A percentile compares a stretch with the other conserved stretches of the same genome.
Conservation (phyloP, 176 grass and related monocot species). For the Ensete glaucum region DNA sequence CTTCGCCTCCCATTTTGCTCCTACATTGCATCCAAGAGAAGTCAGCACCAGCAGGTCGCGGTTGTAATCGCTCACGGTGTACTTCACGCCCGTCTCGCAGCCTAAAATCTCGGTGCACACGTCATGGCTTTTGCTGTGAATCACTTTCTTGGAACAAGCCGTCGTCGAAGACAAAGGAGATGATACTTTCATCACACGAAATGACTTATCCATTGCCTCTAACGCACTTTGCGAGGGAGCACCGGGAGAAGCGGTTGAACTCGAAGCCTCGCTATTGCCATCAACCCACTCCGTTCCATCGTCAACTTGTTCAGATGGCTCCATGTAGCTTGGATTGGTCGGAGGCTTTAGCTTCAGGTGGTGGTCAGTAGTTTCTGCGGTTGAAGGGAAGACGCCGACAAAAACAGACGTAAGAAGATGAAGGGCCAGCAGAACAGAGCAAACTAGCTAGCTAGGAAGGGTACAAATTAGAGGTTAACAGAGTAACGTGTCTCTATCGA, state of each 20-base stretch:
- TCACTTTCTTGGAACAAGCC: too few relatives aligned
- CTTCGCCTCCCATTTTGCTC: constrained; percentile 11
- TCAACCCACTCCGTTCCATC: too few relatives aligned
- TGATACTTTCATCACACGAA: constrained; percentile 12
- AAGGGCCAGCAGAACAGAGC: constrained; percentile 10
- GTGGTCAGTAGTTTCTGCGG: too few relatives aligned
- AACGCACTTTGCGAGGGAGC: too few relatives aligned
- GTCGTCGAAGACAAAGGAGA: constrained; percentile 11
- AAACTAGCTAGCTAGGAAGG: constrained; percentile 21
- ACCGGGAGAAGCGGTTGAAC: not conserved
- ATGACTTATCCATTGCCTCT: too few relatives aligned
- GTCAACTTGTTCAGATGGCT: too few relatives aligned
- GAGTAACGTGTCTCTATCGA: too few relatives aligned
- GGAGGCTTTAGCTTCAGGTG: too few relatives aligned
- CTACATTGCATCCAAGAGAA: not conserved
- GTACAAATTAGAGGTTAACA: not conserved
- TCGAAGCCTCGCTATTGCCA: too few relatives aligned
- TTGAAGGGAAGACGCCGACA: too few relatives aligned
- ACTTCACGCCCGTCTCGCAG: constrained; percentile 59
- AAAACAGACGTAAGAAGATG: too few relatives aligned
- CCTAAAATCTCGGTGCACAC: constrained; percentile 70
- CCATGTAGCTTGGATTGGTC: too few relatives aligned
- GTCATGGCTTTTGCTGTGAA: constrained; percentile 43
- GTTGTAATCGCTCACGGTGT: constrained; percentile 21
- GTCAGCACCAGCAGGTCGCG: not conserved